Percentiles rank a stretch among this genome's conserved stretches.
phyloP scores from a whole-genome alignment of 257 asterid species.

The Vinca minor region DNA sequence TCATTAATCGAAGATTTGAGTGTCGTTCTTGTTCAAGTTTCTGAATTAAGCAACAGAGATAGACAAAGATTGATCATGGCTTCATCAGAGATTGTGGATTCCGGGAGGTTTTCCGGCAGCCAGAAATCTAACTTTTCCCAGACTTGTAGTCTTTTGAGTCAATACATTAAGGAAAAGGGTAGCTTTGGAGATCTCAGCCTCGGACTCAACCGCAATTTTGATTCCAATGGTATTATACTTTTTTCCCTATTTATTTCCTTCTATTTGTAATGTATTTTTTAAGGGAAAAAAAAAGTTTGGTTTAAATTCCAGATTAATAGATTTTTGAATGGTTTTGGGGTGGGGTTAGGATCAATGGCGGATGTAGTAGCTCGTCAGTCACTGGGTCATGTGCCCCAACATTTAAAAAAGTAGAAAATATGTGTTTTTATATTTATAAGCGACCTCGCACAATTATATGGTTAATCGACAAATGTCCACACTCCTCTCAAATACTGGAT shows the following conservation, averaged over 20 bases:
- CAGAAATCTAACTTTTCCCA: conserved; percentile 57
- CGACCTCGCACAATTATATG: too few relatives aligned
- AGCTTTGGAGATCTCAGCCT: conserved; percentile 60
- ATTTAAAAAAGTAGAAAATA: too few relatives aligned
- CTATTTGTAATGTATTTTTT: too few relatives aligned
- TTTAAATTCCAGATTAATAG: background rate
- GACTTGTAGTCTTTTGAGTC: conserved; percentile 61
- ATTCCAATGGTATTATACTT: conserved; percentile 41
- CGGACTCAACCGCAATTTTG: conserved; percentile 34
- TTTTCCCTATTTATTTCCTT: too few relatives aligned
- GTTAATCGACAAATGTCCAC: too few relatives aligned
- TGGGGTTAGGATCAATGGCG: too few relatives aligned
- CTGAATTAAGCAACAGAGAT: background rate
- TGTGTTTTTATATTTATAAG: too few relatives aligned
- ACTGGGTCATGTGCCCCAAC: too few relatives aligned
- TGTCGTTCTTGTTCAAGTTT: background rate
- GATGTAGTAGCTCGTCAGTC: too few relatives aligned
- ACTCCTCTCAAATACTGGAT: too few relatives aligned
- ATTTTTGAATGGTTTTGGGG: background rate
- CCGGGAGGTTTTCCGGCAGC: conserved; percentile 42
- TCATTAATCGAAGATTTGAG: too few relatives aligned
- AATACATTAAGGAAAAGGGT: conserved; percentile 69
- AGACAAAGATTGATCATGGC: too few relatives aligned
- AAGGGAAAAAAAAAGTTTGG: background rate
- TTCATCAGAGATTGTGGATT: conserved; percentile 44